Percentiles rank a stretch among this genome's conserved stretches.
Conservation (phyloP, 2,329 filamentous ascomycete species). For the Plenodomus lindquistii region DNA sequence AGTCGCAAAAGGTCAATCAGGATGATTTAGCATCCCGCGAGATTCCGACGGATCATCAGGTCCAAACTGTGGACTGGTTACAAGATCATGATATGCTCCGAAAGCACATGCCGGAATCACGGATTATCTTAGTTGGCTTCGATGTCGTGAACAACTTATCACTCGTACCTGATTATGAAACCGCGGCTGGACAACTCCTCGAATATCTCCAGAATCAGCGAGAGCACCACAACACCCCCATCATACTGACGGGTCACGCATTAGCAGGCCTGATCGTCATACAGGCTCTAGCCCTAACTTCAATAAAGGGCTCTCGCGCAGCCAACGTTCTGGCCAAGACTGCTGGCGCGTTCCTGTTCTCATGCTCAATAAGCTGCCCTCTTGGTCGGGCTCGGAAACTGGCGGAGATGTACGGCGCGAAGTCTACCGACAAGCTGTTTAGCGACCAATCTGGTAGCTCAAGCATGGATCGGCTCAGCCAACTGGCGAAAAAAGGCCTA, state of each 20-base stretch:
- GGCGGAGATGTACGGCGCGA: slow-evolving; percentile 5
- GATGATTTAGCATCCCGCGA: background rate
- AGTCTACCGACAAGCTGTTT: slow-evolving; percentile 3
- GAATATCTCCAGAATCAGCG: slow-evolving; percentile 5
- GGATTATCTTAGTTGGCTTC: slow-evolving; percentile 5
- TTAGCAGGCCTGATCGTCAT: slow-evolving; percentile 3
- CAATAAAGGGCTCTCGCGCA: background rate
- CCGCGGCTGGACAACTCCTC: slow-evolving; percentile 5
- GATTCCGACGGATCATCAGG: background rate
- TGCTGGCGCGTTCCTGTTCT: slow-evolving; percentile 6
- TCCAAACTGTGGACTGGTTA: slow-evolving; percentile 4
- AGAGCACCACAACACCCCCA: slow-evolving; percentile 1
- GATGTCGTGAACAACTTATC: slow-evolving; percentile 1
- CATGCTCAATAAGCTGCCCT: background rate
- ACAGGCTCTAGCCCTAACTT: background rate
- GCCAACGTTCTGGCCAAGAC: slow-evolving; percentile 1
- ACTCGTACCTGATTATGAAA: background rate
- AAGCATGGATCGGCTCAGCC: background rate
- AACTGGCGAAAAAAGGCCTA: slow-evolving; percentile 1
- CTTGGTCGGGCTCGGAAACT: background rate
- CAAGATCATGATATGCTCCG: slow-evolving; percentile 6
- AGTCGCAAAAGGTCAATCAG: background rate
- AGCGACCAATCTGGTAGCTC: slow-evolving; percentile 1
- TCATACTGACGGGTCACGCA: slow-evolving; percentile 7
- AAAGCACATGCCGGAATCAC: slow-evolving; percentile 4